These are phyloP conservation scores for Tolypocladium ovalisporum DNA, from an alignment of 2,329 filamentous ascomycete genomes.

Conservation along the genomic window DNA sequence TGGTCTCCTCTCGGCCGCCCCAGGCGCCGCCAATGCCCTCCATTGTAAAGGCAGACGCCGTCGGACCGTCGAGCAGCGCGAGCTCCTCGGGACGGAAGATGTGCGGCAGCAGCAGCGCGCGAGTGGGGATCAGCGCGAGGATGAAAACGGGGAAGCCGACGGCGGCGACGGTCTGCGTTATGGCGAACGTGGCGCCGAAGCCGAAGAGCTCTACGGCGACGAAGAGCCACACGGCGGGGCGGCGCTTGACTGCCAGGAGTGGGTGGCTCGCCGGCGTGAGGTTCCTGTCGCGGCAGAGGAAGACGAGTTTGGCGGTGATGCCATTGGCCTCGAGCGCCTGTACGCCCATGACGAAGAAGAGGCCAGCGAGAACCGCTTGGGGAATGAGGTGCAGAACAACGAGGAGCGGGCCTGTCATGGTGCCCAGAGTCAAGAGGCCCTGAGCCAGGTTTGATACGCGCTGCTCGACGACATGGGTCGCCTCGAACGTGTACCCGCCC, in stretches of 20 bases:
- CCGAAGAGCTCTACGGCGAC: constrained; percentile 56
- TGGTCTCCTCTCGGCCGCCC: constrained; percentile 21
- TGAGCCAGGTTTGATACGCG: constrained; percentile 69
- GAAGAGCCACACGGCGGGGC: constrained; percentile 59
- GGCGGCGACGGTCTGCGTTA: constrained; percentile 73
- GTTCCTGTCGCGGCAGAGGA: constrained; percentile 51
- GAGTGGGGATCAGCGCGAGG: constrained; percentile 54
- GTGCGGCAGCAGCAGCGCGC: constrained; percentile 51
- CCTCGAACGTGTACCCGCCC: constrained; percentile 39
- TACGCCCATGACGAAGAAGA: constrained; percentile 79
- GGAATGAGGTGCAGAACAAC: constrained; percentile 67
- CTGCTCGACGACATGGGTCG: constrained; percentile 63
- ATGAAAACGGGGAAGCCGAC: constrained; percentile 74
- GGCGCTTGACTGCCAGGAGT: constrained; percentile 49
- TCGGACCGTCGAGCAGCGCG: constrained; percentile 55
- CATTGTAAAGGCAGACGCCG: constrained; percentile 66
- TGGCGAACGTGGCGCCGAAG: constrained; percentile 70
- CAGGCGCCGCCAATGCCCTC: constrained; percentile 59
- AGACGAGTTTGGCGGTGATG: constrained; percentile 64
- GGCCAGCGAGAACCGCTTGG: constrained; percentile 66
- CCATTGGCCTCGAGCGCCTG: constrained; percentile 69
- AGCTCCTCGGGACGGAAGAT: constrained; percentile 53
- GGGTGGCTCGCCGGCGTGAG: constrained; percentile 52
- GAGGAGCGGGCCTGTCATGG: constrained; percentile 66
- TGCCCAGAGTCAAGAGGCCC: constrained; percentile 66